Percentiles rank a stretch among this genome's conserved stretches.
These are phyloP conservation scores for Cyclotella baltica DNA, from an alignment of 108 stramenopile genomes.

Conservation along the genomic window DNA sequence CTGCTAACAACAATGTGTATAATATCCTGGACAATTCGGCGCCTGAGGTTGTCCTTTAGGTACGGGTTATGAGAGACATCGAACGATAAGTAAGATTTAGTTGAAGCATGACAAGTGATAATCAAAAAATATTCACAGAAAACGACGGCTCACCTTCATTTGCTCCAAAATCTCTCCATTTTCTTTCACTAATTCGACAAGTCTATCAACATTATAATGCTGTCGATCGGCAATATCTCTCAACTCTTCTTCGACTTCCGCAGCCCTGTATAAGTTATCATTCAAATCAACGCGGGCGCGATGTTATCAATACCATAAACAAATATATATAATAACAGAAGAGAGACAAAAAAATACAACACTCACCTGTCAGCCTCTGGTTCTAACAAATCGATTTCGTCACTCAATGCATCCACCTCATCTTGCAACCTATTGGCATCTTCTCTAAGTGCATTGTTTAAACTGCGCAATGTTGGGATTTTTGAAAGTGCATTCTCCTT, in stretches of 20 bases:
- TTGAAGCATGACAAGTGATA: not conserved
- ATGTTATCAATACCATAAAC: conserved; percentile 5
- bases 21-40: conserved; percentile 47
- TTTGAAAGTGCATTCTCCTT: conserved; percentile 31
- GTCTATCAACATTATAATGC: conserved; percentile 46
- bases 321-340: too few relatives aligned
- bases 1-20: conserved; percentile 32
- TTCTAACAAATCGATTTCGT: conserved; percentile 25
- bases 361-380: conserved; percentile 40
- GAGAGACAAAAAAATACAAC: not conserved
- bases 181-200: conserved; percentile 52
- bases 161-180: conserved; percentile 40
- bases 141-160: conserved; percentile 48
- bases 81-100: conserved; percentile 3
- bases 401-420: conserved; percentile 28
- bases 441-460: conserved; percentile 39
- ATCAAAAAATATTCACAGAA: not conserved
- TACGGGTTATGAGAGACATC: not conserved
- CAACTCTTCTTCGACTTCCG: conserved; percentile 45
- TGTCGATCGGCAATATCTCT: conserved; percentile 39
- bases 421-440: conserved; percentile 33
- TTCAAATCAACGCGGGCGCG: not conserved
- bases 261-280: conserved; percentile 21
- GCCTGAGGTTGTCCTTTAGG: conserved; percentile 38
- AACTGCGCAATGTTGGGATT: conserved; percentile 31